Percentiles rank a stretch among this genome's conserved stretches.
Evolutionary conservation across 139 green algal genomes (phyloP).

Genomic region (Microglena sp.): DNA sequence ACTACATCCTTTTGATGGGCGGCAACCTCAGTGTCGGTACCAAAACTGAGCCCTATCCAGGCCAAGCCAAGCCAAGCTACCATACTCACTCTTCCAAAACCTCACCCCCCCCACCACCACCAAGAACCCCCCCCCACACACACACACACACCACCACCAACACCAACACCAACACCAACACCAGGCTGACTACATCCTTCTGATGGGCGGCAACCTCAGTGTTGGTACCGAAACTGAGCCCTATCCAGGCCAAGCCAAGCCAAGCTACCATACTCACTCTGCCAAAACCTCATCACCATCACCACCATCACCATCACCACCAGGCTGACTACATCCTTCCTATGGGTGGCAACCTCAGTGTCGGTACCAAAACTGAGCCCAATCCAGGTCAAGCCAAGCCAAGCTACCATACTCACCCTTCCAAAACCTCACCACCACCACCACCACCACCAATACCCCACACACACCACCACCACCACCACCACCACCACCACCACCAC

Average conservation of each 20-base stretch:
- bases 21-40: no score
- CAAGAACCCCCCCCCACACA: no score
- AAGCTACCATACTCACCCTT: background rate
- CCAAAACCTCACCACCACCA: background rate
- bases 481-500: conserved; percentile 13
- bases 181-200: conserved; percentile 48
- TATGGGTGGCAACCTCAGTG: background rate
- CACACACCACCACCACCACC: background rate
- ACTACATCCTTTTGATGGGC: no score
- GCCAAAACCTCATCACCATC: no score
- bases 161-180: no score
- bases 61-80: no score
- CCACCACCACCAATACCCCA: background rate
- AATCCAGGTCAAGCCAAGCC: background rate
- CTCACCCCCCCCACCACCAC: no score
- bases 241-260: conserved; percentile 31
- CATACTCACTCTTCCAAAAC: no score
- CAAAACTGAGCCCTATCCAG: no score
- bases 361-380: background rate
- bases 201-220: conserved; percentile 42
- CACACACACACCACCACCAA: no score
- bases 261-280: no score
- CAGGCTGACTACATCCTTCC: no score
- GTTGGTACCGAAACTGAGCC: conserved; percentile 28
- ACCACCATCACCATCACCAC: background rate